Base-by-base conservation (phyloP, 2,329 filamentous ascomycete species). In the Chaetothyriales sp. region DNA sequence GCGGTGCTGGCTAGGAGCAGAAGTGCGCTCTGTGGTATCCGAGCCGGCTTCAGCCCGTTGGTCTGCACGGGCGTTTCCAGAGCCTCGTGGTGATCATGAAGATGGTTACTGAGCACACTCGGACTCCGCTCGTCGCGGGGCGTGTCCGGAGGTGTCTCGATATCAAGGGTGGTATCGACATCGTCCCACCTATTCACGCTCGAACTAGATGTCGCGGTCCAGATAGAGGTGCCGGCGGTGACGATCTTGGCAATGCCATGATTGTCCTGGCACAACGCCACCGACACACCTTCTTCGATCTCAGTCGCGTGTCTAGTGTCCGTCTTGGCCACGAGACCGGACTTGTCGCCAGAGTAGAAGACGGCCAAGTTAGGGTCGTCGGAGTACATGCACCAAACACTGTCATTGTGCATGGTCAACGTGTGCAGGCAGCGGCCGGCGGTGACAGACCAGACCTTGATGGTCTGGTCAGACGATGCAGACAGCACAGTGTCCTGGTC, bases 321-420 rank as follows among this genome's bases (percentile, higher is more conserved):
- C 0, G 90, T 96, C 73, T 96, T 98, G 50, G 88, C 90, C n/a
- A 98, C 83, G 54, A 95, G 69, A 2, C 92, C 92, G 1, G 87
- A 89, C 48, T 90, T 82, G 67, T 98, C 92, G 59, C 84, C 86
- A 51, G 90, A 96, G 70, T 96, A 96, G 67, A 98, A 96, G 26
- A 95, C 78, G 8, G 83, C 83, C 3, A 98, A 76, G 52, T 84
- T 77, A 0, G 89, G 88, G 60, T 94, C 80, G 49, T 90, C 82
- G 0, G 92, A 95, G 67, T 84, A 94, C 19, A 98, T 74, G 1
- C 87, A 93, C 92, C 92, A 98, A 19, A 98, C 86, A 64, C 89
- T 95, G 63, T 95, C 88, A 63, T 94, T 94, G 69, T 98, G 92
- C 92, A 98, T 98, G 50, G 89, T 95, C 60, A 98, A 77, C 0